These are phyloP conservation scores for Lachnellula cervina DNA, from an alignment of 2,329 filamentous ascomycete genomes.

Conservation along the genomic window DNA sequence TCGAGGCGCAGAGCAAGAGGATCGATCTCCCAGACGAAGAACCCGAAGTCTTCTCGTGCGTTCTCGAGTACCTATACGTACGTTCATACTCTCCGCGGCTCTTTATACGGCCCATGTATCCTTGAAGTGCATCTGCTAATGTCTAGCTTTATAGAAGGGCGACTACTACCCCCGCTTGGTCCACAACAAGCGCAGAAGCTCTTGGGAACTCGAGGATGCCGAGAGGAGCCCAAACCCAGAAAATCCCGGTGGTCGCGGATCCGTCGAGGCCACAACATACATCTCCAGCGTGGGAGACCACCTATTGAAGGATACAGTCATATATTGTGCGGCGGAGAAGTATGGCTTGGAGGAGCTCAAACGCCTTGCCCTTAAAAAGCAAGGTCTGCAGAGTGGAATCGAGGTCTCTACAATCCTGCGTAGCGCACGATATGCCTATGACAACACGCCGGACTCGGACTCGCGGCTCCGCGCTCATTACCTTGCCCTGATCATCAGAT, in stretches of 20 bases:
- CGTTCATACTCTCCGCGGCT: not conserved
- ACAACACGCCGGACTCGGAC: constrained; percentile 82
- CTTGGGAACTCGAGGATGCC: constrained; percentile 72
- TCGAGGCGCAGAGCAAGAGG: constrained; percentile 58
- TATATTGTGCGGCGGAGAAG: constrained; percentile 84
- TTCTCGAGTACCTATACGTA: constrained; percentile 71
- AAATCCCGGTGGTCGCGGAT: constrained; percentile 47
- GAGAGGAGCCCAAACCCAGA: constrained; percentile 34
- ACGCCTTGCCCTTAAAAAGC: constrained; percentile 78
- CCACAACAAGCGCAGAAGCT: constrained; percentile 75
- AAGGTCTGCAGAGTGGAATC: constrained; percentile 87
- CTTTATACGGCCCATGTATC: not conserved
- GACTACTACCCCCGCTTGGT: constrained; percentile 83
- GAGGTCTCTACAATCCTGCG: constrained; percentile 83
- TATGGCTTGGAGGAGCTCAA: constrained; percentile 83
- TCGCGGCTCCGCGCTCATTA: constrained; percentile 90
- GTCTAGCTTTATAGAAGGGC: constrained; percentile 51
- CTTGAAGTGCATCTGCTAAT: not conserved
- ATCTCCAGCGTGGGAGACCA: constrained; percentile 59
- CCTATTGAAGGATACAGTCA: constrained; percentile 80
- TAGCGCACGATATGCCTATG: constrained; percentile 85
- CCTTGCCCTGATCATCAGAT: constrained; percentile 85
- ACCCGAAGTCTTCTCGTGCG: constrained; percentile 83
- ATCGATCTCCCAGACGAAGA: constrained; percentile 80
- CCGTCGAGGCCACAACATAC: constrained; percentile 63